Evolutionary conservation across 192 early-diverging fungal species (phyloP).

Genomic region (Linnemannia schmuckeri): DNA sequence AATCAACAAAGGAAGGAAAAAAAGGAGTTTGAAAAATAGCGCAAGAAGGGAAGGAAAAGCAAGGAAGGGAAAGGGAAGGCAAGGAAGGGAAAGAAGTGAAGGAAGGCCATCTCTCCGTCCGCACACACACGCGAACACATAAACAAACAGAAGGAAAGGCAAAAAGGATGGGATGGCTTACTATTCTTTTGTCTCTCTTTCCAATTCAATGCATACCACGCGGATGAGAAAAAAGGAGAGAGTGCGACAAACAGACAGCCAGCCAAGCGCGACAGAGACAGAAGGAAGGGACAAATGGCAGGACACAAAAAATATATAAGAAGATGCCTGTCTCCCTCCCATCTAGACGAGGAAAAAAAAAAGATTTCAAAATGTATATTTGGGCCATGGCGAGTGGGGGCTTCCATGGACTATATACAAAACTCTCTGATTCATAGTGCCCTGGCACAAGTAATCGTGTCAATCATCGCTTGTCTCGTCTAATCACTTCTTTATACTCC

Average conservation of each 20-base stretch:
- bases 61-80: neutral
- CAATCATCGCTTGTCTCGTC: too few species aligned
- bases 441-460: too few species aligned
- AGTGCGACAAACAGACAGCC: neutral
- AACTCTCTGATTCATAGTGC: too few species aligned
- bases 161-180: neutral
- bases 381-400: too few species aligned
- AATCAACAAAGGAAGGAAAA: neutral
- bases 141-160: neutral
- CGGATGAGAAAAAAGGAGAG: slow-evolving; percentile 1
- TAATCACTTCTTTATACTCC: too few species aligned
- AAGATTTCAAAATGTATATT: too few species aligned
- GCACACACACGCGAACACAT: neutral
- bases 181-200: neutral
- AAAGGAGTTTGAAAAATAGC: neutral
- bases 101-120: neutral
- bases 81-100: neutral
- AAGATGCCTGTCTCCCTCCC: too few species aligned
- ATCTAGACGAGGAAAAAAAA: too few species aligned
- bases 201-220: neutral
- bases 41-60: neutral
- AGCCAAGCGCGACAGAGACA: neutral
- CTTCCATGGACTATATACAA: too few species aligned
- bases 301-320: too few species aligned
- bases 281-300: too few species aligned